Evolutionary conservation across 805 yeast genomes (phyloP), one percentile per base, ranked within the genome.

Genomic region (Wickerhamomyces chambardii): DNA sequence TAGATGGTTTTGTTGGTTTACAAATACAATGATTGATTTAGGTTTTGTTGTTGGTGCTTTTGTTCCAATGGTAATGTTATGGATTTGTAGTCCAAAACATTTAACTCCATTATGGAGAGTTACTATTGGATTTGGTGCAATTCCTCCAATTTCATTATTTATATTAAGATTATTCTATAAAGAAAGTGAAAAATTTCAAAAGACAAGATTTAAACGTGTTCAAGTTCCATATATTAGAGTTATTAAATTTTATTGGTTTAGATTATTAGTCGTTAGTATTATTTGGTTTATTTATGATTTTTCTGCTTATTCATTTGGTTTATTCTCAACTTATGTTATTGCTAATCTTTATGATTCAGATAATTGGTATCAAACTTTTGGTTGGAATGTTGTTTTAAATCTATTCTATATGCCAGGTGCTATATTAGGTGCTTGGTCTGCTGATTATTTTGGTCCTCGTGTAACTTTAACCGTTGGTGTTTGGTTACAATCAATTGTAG

Each of bases 361-460:
- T 35, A 71, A 80, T 45, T 60, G 85, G 39, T 78, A 78, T 61
- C 70, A 76, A 56, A 70, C 84, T 17, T 84, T 86, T 59, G 96
- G 95, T 34, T 90, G 96, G 97, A 84, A 82, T 57, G 82, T 84
- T 40, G 90, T 90, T 6, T 71, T 89, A 50, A 85, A 86, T 59
- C 64, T 83, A 49, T 89, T 90, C 60, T 87, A 89, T 58, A 61
- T 89, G 28, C 97, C 97, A 12, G 97, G 97, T 47, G 70, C 95
- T 1, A 73, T 86, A 56, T 55, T 83, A 17, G 97, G 97, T 51
- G 95, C 95, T n/a, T 51, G 72, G 34, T 59, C 75, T 28, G 70
- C 95, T n/a, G 97, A 90, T 59, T 84, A 74, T 58, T 51, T 87
- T 38, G 97, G 97, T n/a, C 95, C 97, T 36, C 73, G 96, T 58